These are phyloP conservation scores for Prunus fruticosa DNA, from an alignment of 306 rosid species.

Conservation along the genomic window DNA sequence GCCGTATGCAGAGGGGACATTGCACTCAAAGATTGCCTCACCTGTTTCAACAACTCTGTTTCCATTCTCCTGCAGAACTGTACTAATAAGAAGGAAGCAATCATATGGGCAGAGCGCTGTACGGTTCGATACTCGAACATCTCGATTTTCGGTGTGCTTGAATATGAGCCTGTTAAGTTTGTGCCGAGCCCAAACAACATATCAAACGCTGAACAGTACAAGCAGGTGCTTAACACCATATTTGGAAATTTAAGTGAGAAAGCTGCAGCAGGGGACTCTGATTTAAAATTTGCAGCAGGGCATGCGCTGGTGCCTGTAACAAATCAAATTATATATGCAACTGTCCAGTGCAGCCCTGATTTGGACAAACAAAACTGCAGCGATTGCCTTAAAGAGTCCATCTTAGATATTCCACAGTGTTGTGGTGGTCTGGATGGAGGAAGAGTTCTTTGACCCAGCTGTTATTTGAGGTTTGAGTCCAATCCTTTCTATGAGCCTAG, in stretches of 20 bases:
- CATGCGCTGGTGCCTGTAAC: neutral
- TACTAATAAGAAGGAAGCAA: neutral
- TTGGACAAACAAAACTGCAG: conserved; percentile 4
- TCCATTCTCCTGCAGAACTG: neutral
- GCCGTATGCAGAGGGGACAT: no score
- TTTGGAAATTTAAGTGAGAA: neutral
- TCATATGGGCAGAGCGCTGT: neutral
- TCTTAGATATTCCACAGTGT: neutral
- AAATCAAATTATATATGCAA: conserved; percentile 11
- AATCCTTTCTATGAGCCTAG: neutral
- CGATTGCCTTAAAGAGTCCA: neutral
- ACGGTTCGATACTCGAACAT: conserved; percentile 9
- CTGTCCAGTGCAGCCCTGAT: conserved; percentile 23
- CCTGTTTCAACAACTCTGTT: no score
- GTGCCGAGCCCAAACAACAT: neutral
- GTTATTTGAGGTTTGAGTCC: conserved; percentile 21
- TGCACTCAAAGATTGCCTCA: no score
- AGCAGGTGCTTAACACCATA: neutral
- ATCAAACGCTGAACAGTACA: neutral
- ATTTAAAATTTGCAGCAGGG: conserved; percentile 12
- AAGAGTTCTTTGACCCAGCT: conserved; percentile 21
- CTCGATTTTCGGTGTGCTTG: neutral
- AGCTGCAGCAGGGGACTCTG: conserved; percentile 8
- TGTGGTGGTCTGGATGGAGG: neutral
- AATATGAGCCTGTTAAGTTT: neutral